phyloP scores from a whole-genome alignment of 768 basidiomycete species.

The Tulasnella sp. region DNA sequence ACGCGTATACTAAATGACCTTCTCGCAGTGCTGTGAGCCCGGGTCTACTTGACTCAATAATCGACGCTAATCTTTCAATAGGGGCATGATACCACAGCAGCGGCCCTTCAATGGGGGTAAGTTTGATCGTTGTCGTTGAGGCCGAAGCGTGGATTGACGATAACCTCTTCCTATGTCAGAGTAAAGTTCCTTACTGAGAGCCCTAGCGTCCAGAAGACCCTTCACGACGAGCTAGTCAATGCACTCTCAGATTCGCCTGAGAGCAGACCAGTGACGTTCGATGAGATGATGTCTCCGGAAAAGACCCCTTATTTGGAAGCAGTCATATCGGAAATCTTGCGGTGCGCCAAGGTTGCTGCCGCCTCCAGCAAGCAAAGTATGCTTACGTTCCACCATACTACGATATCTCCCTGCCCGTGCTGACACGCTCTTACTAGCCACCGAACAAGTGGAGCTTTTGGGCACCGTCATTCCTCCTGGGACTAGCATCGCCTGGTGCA shows the following conservation, averaged over 20 bases:
- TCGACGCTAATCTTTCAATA: not conserved
- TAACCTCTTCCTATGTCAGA: not conserved
- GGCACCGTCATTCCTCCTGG: not conserved
- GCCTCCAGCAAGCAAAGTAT: not conserved
- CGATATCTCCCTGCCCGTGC: not conserved
- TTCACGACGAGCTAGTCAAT: not conserved
- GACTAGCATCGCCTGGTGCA: not conserved
- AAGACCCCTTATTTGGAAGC: constrained; percentile 19
- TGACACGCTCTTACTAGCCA: not conserved
- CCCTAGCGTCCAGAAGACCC: not conserved
- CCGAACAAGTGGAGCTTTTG: not conserved
- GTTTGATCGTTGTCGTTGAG: not conserved
- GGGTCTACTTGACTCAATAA: too few species aligned
- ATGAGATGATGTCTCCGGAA: constrained; percentile 4
- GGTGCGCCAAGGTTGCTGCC: not conserved
- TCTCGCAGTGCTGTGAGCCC: not conserved
- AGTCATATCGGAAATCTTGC: constrained; percentile 5
- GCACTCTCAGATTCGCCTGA: not conserved
- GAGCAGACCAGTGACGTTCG: constrained; percentile 2
- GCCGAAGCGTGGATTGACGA: not conserved
- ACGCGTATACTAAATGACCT: not conserved
- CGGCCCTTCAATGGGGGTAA: constrained; percentile 11
- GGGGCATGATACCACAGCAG: constrained; percentile 11
- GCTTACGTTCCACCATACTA: not conserved
- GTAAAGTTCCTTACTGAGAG: constrained; percentile 7